Evolutionary conservation across 2,329 filamentous ascomycete species (phyloP).

Genomic region (Metarhizium album): DNA sequence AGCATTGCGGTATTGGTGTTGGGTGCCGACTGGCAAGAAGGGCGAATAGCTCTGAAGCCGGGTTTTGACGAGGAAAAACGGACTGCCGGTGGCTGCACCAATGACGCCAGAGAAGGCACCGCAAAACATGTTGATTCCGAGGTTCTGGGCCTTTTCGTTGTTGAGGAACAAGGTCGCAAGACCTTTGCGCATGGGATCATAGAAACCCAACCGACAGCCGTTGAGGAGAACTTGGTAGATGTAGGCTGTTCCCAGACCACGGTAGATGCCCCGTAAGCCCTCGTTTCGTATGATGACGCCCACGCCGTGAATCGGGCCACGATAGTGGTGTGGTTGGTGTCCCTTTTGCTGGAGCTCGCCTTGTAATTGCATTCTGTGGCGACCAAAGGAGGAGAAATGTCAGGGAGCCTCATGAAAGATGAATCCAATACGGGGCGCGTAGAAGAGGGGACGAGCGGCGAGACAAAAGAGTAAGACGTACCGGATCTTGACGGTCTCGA

Average conservation of each 20-base stretch:
- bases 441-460: slow-evolving; percentile 1
- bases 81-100: slow-evolving; percentile 84
- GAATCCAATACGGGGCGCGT: neutral
- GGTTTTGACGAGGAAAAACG: slow-evolving; percentile 97
- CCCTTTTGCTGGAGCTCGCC: slow-evolving; percentile 85
- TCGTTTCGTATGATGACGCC: slow-evolving; percentile 86
- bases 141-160: slow-evolving; percentile 65
- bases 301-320: slow-evolving; percentile 83
- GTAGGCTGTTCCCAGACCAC: slow-evolving; percentile 85
- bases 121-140: slow-evolving; percentile 87
- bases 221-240: slow-evolving; percentile 95
- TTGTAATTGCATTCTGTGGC: slow-evolving; percentile 75
- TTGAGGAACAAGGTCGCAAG: slow-evolving; percentile 60
- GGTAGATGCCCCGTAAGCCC: slow-evolving; percentile 73
- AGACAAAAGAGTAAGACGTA: slow-evolving; percentile 30
- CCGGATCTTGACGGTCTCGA: slow-evolving; percentile 98
- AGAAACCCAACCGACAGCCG: slow-evolving; percentile 92
- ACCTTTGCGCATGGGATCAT: slow-evolving; percentile 77
- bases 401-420: neutral
- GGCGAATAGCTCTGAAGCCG: slow-evolving; percentile 88
- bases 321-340: slow-evolving; percentile 79
- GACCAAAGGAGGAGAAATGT: neutral
- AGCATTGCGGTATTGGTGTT: slow-evolving; percentile 83
- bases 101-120: slow-evolving; percentile 83
- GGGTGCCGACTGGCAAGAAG: slow-evolving; percentile 89